phyloP scores from a whole-genome alignment of 805 yeast genomes.

The Starmerella vaccinii region DNA sequence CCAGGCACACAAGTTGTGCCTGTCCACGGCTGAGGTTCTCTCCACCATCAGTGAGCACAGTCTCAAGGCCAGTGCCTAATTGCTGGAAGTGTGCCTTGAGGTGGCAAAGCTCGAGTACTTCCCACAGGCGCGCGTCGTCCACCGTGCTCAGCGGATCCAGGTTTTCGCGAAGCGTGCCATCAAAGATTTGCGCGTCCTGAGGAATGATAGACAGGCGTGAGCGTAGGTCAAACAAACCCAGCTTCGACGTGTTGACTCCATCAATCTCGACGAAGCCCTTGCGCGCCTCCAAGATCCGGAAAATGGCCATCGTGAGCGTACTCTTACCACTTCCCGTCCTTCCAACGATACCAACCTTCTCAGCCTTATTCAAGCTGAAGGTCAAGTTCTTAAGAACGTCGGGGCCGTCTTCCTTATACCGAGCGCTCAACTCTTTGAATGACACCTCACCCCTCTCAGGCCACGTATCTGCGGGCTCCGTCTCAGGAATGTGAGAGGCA shows the following conservation, averaged over 20 bases:
- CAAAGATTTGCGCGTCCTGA: slow-evolving; percentile 86
- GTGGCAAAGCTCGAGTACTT: slow-evolving; percentile 66
- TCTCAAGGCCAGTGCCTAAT: slow-evolving; percentile 44
- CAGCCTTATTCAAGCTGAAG: slow-evolving; percentile 54
- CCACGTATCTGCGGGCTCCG: slow-evolving; percentile 64
- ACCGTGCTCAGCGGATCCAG: slow-evolving; percentile 67
- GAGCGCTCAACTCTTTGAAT: slow-evolving; percentile 63
- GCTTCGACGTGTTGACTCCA: slow-evolving; percentile 49
- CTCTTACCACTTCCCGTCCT: slow-evolving; percentile 96
- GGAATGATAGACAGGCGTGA: slow-evolving; percentile 76
- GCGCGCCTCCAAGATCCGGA: slow-evolving; percentile 71
- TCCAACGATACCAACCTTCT: slow-evolving; percentile 91
- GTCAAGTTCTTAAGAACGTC: slow-evolving; percentile 61
- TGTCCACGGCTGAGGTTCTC: slow-evolving; percentile 73
- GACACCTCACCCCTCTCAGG: slow-evolving; percentile 59
- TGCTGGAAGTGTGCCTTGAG: slow-evolving; percentile 52
- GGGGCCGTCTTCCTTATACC: slow-evolving; percentile 70
- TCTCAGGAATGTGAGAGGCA: slow-evolving; percentile 52
- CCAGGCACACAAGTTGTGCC: slow-evolving; percentile 66
- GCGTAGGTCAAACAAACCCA: slow-evolving; percentile 72
- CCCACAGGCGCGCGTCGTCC: slow-evolving; percentile 68
- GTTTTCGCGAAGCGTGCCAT: slow-evolving; percentile 76
- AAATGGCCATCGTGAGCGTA: slow-evolving; percentile 69
- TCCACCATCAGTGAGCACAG: slow-evolving; percentile 58
- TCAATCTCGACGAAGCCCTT: slow-evolving; percentile 63